Evolutionary conservation across 306 rosid species (phyloP).

Genomic region (Echinosophora koreensis): DNA sequence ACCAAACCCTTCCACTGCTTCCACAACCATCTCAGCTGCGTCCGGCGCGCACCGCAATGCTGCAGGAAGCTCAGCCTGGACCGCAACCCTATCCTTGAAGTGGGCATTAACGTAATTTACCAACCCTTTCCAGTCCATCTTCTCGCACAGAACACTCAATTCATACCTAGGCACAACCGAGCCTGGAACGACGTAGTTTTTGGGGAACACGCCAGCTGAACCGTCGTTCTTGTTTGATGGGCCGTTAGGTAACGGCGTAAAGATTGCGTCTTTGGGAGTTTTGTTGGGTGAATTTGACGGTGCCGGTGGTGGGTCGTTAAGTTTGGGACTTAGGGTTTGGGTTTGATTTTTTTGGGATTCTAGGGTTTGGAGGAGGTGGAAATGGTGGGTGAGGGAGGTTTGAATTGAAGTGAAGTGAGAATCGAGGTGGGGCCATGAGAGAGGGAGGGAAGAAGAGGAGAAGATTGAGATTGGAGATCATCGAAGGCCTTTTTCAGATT

Average conservation of each 20-base stretch:
- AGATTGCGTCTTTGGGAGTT: background rate
- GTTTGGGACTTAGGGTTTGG: conserved; percentile 25
- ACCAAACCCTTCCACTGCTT: conserved; percentile 68
- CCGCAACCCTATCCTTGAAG: conserved; percentile 44
- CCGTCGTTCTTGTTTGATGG: conserved; percentile 5
- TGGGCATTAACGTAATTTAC: conserved; percentile 53
- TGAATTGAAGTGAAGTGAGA: conserved; percentile 67
- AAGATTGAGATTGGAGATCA: conserved; percentile 67
- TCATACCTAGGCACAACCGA: conserved; percentile 50
- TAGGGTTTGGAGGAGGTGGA: conserved; percentile 54
- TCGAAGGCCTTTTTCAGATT: conserved; percentile 73
- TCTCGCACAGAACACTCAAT: conserved; percentile 61
- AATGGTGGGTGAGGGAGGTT: conserved; percentile 56
- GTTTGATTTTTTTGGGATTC: background rate
- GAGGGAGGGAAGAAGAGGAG: conserved; percentile 56
- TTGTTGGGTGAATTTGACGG: conserved; percentile 10
- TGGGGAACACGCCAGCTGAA: conserved; percentile 9
- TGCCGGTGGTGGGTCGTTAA: conserved; percentile 16
- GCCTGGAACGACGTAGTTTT: conserved; percentile 22
- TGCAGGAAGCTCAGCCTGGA: conserved; percentile 61
- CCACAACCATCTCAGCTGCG: conserved; percentile 63
- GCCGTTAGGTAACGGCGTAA: background rate
- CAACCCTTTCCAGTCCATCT: conserved; percentile 74
- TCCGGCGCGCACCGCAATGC: conserved; percentile 62
- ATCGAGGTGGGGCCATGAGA: conserved; percentile 75